These are phyloP conservation scores for Populus hybrid DNA, from an alignment of 441 rosid genomes.

Conservation along the genomic window DNA sequence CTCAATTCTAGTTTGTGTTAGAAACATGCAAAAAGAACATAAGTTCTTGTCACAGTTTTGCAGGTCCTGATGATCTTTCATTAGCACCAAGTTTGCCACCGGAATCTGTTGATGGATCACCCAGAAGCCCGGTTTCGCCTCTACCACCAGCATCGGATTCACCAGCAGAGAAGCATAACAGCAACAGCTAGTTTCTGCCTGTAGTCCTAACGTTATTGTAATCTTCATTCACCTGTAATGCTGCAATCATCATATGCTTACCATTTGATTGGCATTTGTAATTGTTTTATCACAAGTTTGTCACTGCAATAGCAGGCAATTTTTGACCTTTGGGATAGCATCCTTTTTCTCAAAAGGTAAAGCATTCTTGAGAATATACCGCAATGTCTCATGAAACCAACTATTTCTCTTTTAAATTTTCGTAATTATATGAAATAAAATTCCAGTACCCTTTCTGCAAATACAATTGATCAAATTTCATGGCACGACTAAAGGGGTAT, in stretches of 20 bases:
- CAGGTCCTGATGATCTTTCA: slow-evolving; percentile 17
- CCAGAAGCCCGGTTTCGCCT: slow-evolving; percentile 21
- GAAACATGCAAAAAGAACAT: background rate
- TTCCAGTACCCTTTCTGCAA: background rate
- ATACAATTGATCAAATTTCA: background rate
- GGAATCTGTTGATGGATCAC: slow-evolving; percentile 19
- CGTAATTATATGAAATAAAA: background rate
- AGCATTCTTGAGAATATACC: background rate
- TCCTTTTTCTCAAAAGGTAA: background rate
- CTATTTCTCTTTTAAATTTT: background rate
- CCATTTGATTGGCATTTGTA: background rate
- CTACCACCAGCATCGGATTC: slow-evolving; percentile 14
- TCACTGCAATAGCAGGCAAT: background rate
- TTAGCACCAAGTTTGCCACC: slow-evolving; percentile 10
- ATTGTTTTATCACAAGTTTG: no score
- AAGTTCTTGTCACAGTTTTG: background rate
- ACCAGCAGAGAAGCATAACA: slow-evolving; percentile 12
- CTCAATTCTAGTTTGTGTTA: background rate
- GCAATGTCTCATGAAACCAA: background rate
- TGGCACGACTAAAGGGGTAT: background rate
- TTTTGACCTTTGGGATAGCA: background rate
- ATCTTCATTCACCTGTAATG: background rate
- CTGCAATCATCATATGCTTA: background rate
- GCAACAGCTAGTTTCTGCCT: slow-evolving; percentile 14
- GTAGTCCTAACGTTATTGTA: slow-evolving; percentile 17